phyloP scores from a whole-genome alignment of 2,329 filamentous ascomycete species.

The Ophiobolus disseminans region DNA sequence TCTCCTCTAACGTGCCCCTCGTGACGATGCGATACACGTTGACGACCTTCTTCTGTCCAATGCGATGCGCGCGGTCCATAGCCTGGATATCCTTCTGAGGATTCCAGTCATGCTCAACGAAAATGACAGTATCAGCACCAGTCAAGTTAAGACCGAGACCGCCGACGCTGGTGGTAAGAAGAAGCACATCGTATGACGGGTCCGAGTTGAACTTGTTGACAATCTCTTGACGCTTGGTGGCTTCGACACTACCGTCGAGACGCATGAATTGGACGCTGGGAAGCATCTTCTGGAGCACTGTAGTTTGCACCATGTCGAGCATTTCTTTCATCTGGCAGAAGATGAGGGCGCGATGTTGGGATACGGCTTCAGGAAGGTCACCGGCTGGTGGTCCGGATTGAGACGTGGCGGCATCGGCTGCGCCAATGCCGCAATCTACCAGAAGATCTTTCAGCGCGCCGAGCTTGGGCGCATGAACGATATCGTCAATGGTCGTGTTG shows the following conservation, averaged over 20 bases:
- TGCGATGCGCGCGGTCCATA: constrained; percentile 98
- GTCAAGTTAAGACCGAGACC: constrained; percentile 94
- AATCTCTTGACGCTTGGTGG: constrained; percentile 92
- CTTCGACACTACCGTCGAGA: constrained; percentile 92
- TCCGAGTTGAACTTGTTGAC: constrained; percentile 99
- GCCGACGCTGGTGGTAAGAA: constrained; percentile 94
- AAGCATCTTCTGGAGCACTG: constrained; percentile 88
- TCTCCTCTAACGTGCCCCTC: constrained; percentile 94
- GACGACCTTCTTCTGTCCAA: constrained; percentile 99
- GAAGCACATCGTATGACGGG: constrained; percentile 91
- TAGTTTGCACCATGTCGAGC: constrained; percentile 97
- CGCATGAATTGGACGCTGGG: constrained; percentile 91
- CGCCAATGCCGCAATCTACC: constrained; percentile 97
- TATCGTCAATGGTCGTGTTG: constrained; percentile 82
- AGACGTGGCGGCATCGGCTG: constrained; percentile 51
- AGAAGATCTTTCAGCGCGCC: constrained; percentile 87
- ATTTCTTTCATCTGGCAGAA: constrained; percentile 99
- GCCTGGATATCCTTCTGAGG: constrained; percentile 98
- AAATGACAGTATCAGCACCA: constrained; percentile 97
- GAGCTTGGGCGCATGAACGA: constrained; percentile 89
- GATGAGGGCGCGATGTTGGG: constrained; percentile 91
- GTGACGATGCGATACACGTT: constrained; percentile 98
- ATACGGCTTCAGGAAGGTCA: constrained; percentile 80
- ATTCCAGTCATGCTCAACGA: constrained; percentile 99
- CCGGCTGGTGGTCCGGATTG: constrained; percentile 58